These are phyloP conservation scores for Pseudisothecium myosuroides DNA, from an alignment of 225 moss, liverwort and hornwort species.

Conservation along the genomic window DNA sequence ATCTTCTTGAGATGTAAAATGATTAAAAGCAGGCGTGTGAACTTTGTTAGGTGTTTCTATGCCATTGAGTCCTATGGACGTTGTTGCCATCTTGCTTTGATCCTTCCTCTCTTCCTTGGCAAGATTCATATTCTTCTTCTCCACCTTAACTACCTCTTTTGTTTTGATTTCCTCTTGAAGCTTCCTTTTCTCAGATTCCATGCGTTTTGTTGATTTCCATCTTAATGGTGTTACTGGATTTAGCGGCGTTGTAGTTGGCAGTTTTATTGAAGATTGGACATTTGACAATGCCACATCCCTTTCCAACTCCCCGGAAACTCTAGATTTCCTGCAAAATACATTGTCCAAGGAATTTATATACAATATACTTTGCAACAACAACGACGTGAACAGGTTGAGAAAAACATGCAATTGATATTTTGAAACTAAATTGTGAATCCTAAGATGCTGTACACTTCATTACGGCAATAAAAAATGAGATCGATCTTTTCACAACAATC, in stretches of 20 bases:
- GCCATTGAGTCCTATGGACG: not conserved
- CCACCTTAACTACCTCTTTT: conserved; percentile 20
- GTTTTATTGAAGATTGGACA: not conserved
- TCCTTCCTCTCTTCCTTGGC: conserved; percentile 7
- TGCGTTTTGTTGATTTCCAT: conserved; percentile 41
- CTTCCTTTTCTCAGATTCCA: conserved; percentile 27
- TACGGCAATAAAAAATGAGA: not conserved
- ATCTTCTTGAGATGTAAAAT: not conserved
- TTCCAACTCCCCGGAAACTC: conserved; percentile 16
- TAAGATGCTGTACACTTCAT: not conserved
- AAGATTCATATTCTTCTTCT: not conserved
- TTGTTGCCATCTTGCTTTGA: not conserved
- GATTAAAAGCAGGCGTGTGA: not conserved
- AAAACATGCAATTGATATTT: not conserved
- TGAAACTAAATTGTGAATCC: not conserved
- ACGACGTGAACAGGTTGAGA: not conserved
- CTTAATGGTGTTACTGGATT: conserved; percentile 31
- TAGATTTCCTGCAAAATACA: conserved; percentile 22
- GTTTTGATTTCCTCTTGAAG: conserved; percentile 15
- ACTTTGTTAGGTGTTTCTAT: not conserved
- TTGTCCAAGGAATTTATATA: not conserved
- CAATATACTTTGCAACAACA: too few species aligned
- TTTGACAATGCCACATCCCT: conserved; percentile 3
- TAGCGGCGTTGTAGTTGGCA: not conserved
- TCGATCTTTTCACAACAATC: not conserved